phyloP scores from a whole-genome alignment of 2,329 filamentous ascomycete genomes.

The Coniochaeta sp. region DNA sequence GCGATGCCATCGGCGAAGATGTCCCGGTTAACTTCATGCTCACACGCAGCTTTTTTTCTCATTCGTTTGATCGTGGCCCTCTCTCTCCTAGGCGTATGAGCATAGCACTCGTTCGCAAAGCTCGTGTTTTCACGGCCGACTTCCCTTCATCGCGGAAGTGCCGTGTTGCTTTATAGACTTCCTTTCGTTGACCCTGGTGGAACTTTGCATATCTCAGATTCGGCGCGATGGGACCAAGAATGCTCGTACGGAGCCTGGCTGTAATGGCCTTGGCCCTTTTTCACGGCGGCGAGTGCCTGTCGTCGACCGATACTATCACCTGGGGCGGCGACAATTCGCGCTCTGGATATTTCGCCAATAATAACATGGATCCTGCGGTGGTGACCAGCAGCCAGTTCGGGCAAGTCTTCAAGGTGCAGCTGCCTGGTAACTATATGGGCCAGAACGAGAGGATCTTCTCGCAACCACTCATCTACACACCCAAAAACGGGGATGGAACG shows the following conservation, averaged over 20 bases:
- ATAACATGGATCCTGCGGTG: constrained; percentile 57
- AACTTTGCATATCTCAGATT: background rate
- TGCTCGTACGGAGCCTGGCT: background rate
- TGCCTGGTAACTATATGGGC: constrained; percentile 45
- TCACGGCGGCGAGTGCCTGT: constrained; percentile 15
- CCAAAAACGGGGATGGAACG: constrained; percentile 13
- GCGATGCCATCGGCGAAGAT: background rate
- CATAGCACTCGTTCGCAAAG: no score
- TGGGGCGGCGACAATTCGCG: constrained; percentile 52
- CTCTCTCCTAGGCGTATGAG: no score
- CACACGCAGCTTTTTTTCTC: no score
- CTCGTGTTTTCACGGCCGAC: no score
- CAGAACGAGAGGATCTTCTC: constrained; percentile 44
- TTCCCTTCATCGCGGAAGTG: no score
- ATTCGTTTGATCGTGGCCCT: no score
- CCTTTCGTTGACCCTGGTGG: no score
- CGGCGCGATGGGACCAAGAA: background rate
- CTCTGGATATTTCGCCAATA: constrained; percentile 41
- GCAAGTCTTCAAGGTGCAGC: constrained; percentile 42
- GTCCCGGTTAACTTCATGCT: background rate
- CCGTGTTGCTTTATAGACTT: background rate
- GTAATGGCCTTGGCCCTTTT: background rate
- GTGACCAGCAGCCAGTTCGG: constrained; percentile 48
- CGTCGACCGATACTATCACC: constrained; percentile 48
- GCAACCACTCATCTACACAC: constrained; percentile 41